These are phyloP conservation scores for Penicillium salamii DNA, from an alignment of 495 filamentous ascomycete genomes.

Conservation along the genomic window DNA sequence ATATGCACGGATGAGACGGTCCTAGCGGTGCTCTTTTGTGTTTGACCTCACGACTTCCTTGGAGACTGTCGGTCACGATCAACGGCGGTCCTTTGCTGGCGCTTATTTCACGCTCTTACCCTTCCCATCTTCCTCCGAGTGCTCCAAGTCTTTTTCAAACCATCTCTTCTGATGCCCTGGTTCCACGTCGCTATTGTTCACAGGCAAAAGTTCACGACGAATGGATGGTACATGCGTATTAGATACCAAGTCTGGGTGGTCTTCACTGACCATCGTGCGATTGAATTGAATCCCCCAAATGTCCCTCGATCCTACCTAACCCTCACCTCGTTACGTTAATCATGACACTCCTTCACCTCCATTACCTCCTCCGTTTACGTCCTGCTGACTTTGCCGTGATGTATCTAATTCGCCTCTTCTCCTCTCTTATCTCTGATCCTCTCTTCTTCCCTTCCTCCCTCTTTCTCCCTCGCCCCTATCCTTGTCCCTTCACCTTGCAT, in stretches of 20 bases:
- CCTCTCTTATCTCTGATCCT: background rate
- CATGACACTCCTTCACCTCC: constrained; percentile 11
- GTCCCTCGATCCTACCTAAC: constrained; percentile 1
- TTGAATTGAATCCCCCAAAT: constrained; percentile 18
- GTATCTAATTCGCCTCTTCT: constrained; percentile 3
- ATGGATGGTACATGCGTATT: constrained; percentile 23
- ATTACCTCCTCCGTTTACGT: constrained; percentile 11
- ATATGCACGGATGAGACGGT: constrained; percentile 16
- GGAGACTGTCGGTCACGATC: constrained; percentile 36
- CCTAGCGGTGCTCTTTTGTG: constrained; percentile 19
- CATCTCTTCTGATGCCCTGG: constrained; percentile 47
- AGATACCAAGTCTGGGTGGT: constrained; percentile 27
- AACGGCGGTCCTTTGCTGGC: constrained; percentile 34
- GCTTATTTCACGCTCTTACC: constrained; percentile 37
- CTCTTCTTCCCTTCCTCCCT: constrained; percentile 2
- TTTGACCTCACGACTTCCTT: constrained; percentile 36
- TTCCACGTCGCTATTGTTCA: constrained; percentile 51
- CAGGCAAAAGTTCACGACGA: constrained; percentile 29
- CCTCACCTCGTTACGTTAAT: constrained; percentile 6
- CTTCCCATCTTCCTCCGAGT: constrained; percentile 38
- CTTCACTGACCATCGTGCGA: constrained; percentile 15
- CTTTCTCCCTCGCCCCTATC: background rate
- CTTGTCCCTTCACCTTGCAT: constrained; percentile 5
- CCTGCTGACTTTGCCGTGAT: constrained; percentile 7
- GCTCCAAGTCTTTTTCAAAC: constrained; percentile 28